A percentile compares a stretch with the other conserved stretches of the same genome.
phyloP scores from a whole-genome alignment of 2,329 filamentous ascomycete species.

The Monosporascus sp. region DNA sequence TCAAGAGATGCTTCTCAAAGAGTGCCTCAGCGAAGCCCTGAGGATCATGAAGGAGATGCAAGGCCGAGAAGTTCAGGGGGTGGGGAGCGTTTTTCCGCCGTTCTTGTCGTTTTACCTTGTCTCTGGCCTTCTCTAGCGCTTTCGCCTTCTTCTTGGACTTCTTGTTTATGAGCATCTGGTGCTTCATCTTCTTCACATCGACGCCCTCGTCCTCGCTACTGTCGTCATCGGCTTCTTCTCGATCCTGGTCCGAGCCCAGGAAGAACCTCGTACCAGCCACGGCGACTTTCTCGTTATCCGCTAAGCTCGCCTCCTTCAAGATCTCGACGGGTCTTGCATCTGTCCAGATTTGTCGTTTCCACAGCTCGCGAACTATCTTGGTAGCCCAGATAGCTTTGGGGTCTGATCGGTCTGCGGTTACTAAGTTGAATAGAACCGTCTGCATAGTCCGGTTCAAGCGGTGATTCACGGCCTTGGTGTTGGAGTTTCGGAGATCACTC shows the following conservation, averaged over 20 bases:
- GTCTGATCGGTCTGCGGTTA: constrained; percentile 79
- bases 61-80: constrained; percentile 89
- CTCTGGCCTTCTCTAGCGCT: constrained; percentile 72
- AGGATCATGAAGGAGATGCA: constrained; percentile 90
- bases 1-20: constrained; percentile 88
- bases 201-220: constrained; percentile 75
- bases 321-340: constrained; percentile 94
- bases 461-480: constrained; percentile 85
- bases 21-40: constrained; percentile 89
- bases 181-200: constrained; percentile 76
- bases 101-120: constrained; percentile 77
- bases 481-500: constrained; percentile 82
- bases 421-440: constrained; percentile 85
- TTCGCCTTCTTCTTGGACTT: constrained; percentile 87
- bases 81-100: constrained; percentile 85
- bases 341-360: constrained; percentile 95
- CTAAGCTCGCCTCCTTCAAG: constrained; percentile 89
- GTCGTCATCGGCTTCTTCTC: constrained; percentile 87
- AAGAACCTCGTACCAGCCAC: constrained; percentile 89
- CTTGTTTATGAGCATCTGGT: constrained; percentile 90
- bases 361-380: constrained; percentile 90
- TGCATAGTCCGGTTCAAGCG: constrained; percentile 90
- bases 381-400: constrained; percentile 92
- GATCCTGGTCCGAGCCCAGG: constrained; percentile 90
- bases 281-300: constrained; percentile 90